Percentiles rank a stretch among this genome's conserved stretches.
These are phyloP conservation scores for Arabidopsis lyrata DNA, from an alignment of 441 rosid species.

Conservation along the genomic window DNA sequence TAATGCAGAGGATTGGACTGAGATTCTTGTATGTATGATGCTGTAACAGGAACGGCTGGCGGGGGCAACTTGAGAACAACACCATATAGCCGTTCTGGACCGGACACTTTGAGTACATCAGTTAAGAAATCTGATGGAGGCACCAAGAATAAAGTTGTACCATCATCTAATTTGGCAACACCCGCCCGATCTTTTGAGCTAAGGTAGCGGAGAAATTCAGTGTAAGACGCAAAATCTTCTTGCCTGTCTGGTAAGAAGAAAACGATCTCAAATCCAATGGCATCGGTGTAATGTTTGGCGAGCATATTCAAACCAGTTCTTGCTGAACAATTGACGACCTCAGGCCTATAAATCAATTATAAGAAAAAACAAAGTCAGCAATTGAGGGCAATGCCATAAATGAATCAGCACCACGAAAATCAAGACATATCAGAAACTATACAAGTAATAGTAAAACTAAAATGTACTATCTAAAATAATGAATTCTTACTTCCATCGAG, in stretches of 20 bases:
- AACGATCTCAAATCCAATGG: conserved; percentile 86
- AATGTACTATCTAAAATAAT: background rate
- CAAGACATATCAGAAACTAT: conserved; percentile 18
- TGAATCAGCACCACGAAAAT: conserved; percentile 23
- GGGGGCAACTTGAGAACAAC: conserved; percentile 85
- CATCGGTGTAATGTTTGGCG: conserved; percentile 80
- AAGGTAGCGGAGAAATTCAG: conserved; percentile 94
- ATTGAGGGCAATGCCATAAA: conserved; percentile 19
- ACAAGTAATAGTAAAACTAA: conserved; percentile 1
- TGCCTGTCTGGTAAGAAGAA: conserved; percentile 93
- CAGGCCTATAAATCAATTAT: conserved; percentile 66
- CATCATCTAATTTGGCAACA: conserved; percentile 95
- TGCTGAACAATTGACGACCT: conserved; percentile 94
- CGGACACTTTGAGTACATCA: conserved; percentile 74
- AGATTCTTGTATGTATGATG: conserved; percentile 50
- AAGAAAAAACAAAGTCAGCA: conserved; percentile 23
- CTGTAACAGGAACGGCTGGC: conserved; percentile 56
- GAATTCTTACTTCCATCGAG: conserved; percentile 5
- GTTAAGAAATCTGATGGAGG: conserved; percentile 96
- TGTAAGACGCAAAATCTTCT: conserved; percentile 96
- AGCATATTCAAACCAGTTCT: conserved; percentile 97
- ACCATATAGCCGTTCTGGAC: conserved; percentile 95
- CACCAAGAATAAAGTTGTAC: conserved; percentile 90
- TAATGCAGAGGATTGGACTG: conserved; percentile 55
- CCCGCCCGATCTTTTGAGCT: conserved; percentile 96